Base-by-base conservation (phyloP, 1,284 basidiomycete species). In the Rhodofomes roseus region DNA sequence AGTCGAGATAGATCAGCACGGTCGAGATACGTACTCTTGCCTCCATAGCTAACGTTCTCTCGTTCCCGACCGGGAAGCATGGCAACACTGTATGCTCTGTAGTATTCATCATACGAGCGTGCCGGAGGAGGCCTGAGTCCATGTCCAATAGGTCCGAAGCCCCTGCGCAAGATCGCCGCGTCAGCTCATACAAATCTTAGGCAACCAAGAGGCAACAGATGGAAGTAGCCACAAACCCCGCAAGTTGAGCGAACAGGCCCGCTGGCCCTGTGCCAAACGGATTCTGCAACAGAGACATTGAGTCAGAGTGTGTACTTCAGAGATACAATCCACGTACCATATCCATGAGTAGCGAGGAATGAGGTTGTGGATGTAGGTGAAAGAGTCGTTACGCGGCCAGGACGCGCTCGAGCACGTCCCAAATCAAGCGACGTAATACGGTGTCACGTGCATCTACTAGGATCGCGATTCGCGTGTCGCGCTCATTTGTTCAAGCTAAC, bases 31-130 rank as follows among this genome's bases (percentile, higher is more conserved):
- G 74, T 76, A 98, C 96, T 95, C 81, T 99, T 99, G 70, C 97
- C 97, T 66, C 97, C 97, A 69, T 97, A 94, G 68, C 92, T 93
- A 56, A 98, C 78, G 71, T 97, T 90, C 69, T 92, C 84, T 73
- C 93, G 81, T 73, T 94, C 85, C 66, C 86, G 83, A 50, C 90
- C 86, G 11, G 90, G 86, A 44, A 96, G 81, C 89, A 95, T 90
- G 50, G 90, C 89, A 67, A 93, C 87, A 70, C 89, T 91, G 75
- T 94, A 95, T 8, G 93, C 91, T 68, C 87, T 92, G 63, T 93
- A 79, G 74, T 93, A 91, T 69, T 92, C 88, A 68, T 92, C 87
- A 68, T 92, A 95, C 0, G 85, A 75, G 64, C 83, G 79, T 11
- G 90, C 81, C 58, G 83, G 79, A 7, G 84, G 70, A 20, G 80